Evolutionary conservation across 352 stramenopile species (phyloP).

Genomic region (Globisporangium lucens): DNA sequence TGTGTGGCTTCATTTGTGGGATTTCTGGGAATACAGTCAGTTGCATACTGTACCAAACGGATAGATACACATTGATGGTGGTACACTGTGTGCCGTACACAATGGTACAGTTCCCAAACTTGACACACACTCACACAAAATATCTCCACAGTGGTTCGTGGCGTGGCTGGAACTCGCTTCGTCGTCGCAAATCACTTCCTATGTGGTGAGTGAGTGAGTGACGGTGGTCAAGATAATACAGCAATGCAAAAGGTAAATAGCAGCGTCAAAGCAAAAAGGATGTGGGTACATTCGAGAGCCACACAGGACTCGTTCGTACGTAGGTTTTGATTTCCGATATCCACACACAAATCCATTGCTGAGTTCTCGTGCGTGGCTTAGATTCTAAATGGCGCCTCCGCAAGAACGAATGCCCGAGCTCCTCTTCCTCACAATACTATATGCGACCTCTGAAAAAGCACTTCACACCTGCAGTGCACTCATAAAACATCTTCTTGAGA

Average conservation of each 20-base stretch:
- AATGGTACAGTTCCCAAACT: background rate
- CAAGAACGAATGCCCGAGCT: background rate
- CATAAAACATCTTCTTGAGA: too few species aligned
- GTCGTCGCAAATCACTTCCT: background rate
- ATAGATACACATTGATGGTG: constrained; percentile 1
- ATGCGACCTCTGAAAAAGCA: background rate
- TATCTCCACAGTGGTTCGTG: background rate
- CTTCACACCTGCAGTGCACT: background rate
- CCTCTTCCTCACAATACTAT: background rate
- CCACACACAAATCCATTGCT: background rate
- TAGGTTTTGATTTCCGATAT: background rate
- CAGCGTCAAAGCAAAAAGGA: too few species aligned
- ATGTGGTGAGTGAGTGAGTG: background rate
- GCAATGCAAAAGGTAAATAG: too few species aligned
- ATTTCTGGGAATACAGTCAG: background rate
- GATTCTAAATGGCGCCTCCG: background rate
- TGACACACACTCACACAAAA: constrained; percentile 13
- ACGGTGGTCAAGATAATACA: background rate
- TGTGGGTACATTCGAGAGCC: background rate
- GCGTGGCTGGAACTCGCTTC: background rate
- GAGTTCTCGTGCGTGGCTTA: background rate
- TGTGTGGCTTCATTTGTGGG: constrained; percentile 10
- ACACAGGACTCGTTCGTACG: background rate
- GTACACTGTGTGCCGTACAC: background rate
- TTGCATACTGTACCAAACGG: background rate